Base-by-base conservation (phyloP, 1,139 yeast species). In the Taphrina populina region DNA sequence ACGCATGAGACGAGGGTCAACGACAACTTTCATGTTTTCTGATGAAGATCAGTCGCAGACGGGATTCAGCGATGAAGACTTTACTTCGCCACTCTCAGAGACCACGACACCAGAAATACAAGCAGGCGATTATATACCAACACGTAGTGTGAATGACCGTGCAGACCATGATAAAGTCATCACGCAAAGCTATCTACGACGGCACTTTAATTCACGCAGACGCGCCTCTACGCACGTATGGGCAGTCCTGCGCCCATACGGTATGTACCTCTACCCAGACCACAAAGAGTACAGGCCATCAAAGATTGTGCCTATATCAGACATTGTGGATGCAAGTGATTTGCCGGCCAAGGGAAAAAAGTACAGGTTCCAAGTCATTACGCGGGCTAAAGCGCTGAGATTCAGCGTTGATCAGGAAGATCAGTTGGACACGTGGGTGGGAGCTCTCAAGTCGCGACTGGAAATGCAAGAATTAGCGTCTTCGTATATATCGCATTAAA, bases 161-260 rank as follows among this genome's bases (percentile, higher is more conserved):
- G 35, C 20, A 3, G 23, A 20, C 13, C 13, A 35, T n/a, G 56
- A 52, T 17, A 52, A 52, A 17, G 56, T 52, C 23, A 34, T 52
- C 35, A 52, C 41, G 15, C 56, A 52, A 30, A 51, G 56, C 30
- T 45, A 39, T 19, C 32, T 47, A n/a, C 15, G 39, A 13, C 39
- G 27, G 4, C 54, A 49, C 13, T 35, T 30, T 30, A 19, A 29
- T 13, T 24, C 34, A 1, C 17, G 23, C 8, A 13, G 32, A 10
- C 45, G 45, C 7, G 45, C 34, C 5, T 43, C 47, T 6, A 26
- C 37, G 15, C 29, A 24, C 11, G 6, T 32, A 21, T 43, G 47
- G 47, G 47, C 47, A 29, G 47, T 43, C 17, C 20, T 43, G 19
- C 35, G 47, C 15, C 37, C 47, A 2, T 29, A 43, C 20, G 47